Evolutionary conservation across 768 basidiomycete species (phyloP).

Genomic region (Suillus americanus): DNA sequence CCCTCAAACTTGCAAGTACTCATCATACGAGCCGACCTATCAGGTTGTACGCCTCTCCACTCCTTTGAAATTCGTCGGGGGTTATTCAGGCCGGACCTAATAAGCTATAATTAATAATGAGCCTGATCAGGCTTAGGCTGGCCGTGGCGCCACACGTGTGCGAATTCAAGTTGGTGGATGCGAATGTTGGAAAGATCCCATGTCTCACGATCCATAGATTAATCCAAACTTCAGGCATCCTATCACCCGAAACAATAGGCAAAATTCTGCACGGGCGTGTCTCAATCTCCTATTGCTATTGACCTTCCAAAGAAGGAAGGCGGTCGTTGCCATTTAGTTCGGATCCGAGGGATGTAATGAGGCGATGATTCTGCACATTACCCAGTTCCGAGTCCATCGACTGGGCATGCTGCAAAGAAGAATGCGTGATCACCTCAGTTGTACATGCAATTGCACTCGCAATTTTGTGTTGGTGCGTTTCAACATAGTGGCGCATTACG

Average conservation of each 20-base stretch:
- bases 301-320: not conserved
- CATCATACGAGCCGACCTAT: not conserved
- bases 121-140: not conserved
- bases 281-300: not conserved
- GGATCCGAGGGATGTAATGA: not conserved
- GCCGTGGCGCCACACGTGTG: not conserved
- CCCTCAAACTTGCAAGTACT: not conserved
- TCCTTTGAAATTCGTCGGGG: not conserved
- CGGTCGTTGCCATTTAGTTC: not conserved
- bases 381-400: not conserved
- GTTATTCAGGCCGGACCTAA: not conserved
- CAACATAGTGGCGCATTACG: not conserved
- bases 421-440: not conserved
- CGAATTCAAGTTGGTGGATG: not conserved
- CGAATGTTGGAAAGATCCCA: not conserved
- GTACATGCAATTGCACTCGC: not conserved
- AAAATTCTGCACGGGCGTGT: not conserved
- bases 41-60: not conserved
- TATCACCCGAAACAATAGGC: not conserved
- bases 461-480: not conserved
- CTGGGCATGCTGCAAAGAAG: not conserved
- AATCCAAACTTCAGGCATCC: not conserved
- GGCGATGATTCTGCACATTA: not conserved
- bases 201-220: not conserved
- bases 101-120: not conserved